Evolutionary conservation across 2,329 filamentous ascomycete species (phyloP), one percentile per base, ranked within the genome.

Genomic region (Trichoderma gracile): DNA sequence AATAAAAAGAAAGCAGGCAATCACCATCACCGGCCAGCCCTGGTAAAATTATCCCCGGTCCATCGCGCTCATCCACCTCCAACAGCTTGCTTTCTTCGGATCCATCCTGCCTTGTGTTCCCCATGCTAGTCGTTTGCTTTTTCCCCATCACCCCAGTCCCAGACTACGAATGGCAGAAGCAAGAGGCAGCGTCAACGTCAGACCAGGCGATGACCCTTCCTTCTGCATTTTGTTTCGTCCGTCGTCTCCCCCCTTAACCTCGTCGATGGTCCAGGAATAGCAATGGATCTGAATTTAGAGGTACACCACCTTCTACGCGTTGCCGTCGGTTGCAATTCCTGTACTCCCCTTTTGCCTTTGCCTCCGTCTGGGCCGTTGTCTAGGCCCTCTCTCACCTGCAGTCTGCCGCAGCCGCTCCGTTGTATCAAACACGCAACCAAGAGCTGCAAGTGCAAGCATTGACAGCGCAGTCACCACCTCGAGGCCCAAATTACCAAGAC

Each of bases 361-460:
- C 23, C 30, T 58, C 61, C 63, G 46, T 43, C 52, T 62, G 38
- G 38, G 49, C 23, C 58, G 58, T 47, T 47, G 40, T 47, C 42
- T 52, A 42, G 59, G 40, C 58, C 47, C 49, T 63, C 10, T 38
- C 50, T 63, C 56, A 55, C 50, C 57, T 65, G 64, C 64, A 65
- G 58, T 53, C 53, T 63, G 42, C 64, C 63, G 63, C 40, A 50
- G n/a, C 25, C 47, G 47, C 47, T 52, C 64, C 52, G 40, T 49
- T 45, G 40, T 49, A 52, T 53, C 45, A 62, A 65, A 59, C 57
- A 54, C 49, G 50, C 55, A 63, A 45, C 27, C 38, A 38, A 53
- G 25, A 54, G 58, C 61, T 64, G 61, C 61, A 64, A 50, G 50
- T 64, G 61, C 61, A 64, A 50, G 50, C 30, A 45, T 58, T 64